phyloP scores from a whole-genome alignment of 1,284 basidiomycete species.

The Melampsora medusae region DNA sequence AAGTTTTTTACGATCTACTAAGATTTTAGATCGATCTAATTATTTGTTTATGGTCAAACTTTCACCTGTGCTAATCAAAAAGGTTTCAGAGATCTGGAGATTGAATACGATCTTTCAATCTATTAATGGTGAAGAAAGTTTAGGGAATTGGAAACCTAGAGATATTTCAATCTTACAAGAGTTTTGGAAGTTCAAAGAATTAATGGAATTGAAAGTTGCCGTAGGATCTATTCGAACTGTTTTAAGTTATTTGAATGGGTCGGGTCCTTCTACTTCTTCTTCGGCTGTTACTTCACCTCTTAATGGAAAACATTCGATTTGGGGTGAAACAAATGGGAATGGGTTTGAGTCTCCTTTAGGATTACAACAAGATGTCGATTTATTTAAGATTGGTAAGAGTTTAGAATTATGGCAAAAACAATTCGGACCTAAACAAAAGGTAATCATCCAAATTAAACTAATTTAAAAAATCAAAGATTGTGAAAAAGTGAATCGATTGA shows the following conservation, averaged over 20 bases:
- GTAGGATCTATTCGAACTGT: conserved; percentile 83
- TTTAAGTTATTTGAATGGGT: conserved; percentile 55
- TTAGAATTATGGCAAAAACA: conserved; percentile 76
- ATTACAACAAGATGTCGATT: conserved; percentile 58
- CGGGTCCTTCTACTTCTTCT: not conserved
- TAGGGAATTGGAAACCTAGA: conserved; percentile 79
- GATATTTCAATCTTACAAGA: conserved; percentile 84
- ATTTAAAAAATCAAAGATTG: too few relatives aligned
- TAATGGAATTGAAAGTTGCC: conserved; percentile 74
- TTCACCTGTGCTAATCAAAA: conserved; percentile 79
- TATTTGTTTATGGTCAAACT: conserved; percentile 77
- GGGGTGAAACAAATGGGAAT: conserved; percentile 57
- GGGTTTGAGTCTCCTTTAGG: conserved; percentile 47
- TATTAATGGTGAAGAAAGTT: conserved; percentile 81
- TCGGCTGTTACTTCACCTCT: not conserved
- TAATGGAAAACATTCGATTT: conserved; percentile 42
- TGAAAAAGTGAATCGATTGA: not conserved
- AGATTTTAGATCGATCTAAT: conserved; percentile 71
- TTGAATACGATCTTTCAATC: conserved; percentile 91
- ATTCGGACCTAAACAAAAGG: conserved; percentile 72
- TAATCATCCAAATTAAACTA: conserved; percentile 51
- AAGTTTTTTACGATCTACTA: conserved; percentile 71
- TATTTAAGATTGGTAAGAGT: conserved; percentile 66
- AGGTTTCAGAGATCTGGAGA: conserved; percentile 84
- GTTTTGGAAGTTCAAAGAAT: conserved; percentile 67